Conservation (phyloP, 768 basidiomycete genomes). For the Leccinum rimulosum region DNA sequence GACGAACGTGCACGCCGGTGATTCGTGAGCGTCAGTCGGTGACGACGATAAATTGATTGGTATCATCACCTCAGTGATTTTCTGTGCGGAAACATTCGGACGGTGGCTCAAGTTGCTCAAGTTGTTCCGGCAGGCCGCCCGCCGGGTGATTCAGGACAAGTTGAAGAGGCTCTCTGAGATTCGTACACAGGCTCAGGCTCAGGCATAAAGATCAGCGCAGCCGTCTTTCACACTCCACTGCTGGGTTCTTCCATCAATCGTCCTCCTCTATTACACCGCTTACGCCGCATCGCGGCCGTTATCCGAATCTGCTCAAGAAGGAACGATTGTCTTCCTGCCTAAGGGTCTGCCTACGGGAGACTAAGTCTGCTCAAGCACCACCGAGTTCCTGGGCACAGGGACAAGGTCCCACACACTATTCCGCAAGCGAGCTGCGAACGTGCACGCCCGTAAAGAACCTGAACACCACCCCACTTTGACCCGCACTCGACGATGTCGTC, state of each 20-base stretch:
- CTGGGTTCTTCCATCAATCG: background rate
- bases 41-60: background rate
- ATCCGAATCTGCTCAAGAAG: background rate
- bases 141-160: background rate
- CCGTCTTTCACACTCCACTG: background rate
- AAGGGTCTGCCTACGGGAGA: too few relatives aligned
- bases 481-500: constrained; percentile 4
- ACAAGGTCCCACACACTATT: background rate
- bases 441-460: background rate
- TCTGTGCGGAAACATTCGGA: background rate
- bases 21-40: too few relatives aligned
- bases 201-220: background rate
- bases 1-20: constrained; percentile 4
- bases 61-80: background rate
- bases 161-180: background rate
- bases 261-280: background rate
- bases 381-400: background rate
- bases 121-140: background rate
- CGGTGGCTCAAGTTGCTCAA: background rate
- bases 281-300: background rate
- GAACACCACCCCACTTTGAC: background rate
- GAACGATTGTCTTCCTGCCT: too few relatives aligned
- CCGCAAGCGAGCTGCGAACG: background rate
- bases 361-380: background rate
- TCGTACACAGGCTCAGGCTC: background rate